Conservation (phyloP, 108 stramenopile genomes). For the Pelagomonas calceolata region DNA sequence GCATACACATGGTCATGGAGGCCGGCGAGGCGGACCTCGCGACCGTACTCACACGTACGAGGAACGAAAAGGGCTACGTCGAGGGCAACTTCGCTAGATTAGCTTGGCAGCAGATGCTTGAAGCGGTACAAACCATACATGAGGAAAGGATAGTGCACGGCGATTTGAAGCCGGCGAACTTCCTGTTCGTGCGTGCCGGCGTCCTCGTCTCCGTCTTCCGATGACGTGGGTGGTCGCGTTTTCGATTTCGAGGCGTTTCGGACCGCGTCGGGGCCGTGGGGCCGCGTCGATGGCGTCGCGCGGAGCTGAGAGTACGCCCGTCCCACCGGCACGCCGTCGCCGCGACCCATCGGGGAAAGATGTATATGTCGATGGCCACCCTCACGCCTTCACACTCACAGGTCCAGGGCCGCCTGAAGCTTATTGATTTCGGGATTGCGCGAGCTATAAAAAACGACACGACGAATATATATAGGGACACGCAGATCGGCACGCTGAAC, state of each 20-base stretch:
- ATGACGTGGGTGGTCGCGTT: conserved; percentile 7
- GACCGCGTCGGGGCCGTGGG: too few relatives aligned
- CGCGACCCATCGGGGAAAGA: too few relatives aligned
- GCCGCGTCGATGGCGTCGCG: conserved; percentile 15
- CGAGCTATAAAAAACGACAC: conserved; percentile 93
- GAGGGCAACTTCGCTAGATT: conserved; percentile 93
- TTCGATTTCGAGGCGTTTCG: too few relatives aligned
- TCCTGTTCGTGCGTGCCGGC: conserved; percentile 31
- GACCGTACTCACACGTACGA: conserved; percentile 64
- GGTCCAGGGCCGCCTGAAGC: conserved; percentile 85
- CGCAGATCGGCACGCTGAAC: conserved; percentile 93
- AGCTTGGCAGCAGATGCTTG: conserved; percentile 97
- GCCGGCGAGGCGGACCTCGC: conserved; percentile 91
- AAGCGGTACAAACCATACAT: conserved; percentile 92
- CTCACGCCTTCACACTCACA: too few relatives aligned
- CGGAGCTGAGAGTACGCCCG: conserved; percentile 78
- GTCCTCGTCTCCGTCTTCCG: neutral
- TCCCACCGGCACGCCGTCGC: too few relatives aligned
- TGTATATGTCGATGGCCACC: neutral
- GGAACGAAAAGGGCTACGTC: neutral
- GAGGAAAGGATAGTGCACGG: conserved; percentile 93
- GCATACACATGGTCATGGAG: conserved; percentile 76
- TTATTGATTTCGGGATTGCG: conserved; percentile 99
- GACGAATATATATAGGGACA: conserved; percentile 92
- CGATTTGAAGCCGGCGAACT: conserved; percentile 78